A percentile compares a stretch with the other conserved stretches of the same genome.
Evolutionary conservation across 1,284 basidiomycete genomes (phyloP).

Genomic region (Heterobasidion occidentale): DNA sequence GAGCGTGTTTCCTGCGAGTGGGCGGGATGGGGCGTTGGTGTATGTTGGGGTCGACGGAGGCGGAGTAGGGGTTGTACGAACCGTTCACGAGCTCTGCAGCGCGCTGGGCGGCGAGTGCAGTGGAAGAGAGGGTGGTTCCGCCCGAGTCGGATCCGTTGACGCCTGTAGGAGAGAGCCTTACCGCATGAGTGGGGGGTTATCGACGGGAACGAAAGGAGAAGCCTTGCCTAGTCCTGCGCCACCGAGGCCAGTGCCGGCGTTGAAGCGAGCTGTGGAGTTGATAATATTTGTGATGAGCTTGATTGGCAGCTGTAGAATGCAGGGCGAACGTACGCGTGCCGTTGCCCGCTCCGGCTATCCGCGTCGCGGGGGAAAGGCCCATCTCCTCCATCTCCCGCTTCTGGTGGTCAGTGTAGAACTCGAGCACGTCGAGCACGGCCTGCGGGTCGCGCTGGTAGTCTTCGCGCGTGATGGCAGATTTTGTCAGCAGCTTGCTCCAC

Average conservation of each 20-base stretch:
- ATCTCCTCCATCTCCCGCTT: slow-evolving; percentile 83
- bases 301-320: slow-evolving; percentile 11
- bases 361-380: slow-evolving; percentile 19
- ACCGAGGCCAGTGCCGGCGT: slow-evolving; percentile 79
- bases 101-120: slow-evolving; percentile 17
- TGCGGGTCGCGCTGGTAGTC: slow-evolving; percentile 97
- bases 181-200: slow-evolving; percentile 28
- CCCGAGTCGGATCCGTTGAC: slow-evolving; percentile 23
- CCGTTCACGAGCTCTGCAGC: slow-evolving; percentile 62
- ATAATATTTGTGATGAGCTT: neutral
- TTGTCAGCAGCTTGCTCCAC: slow-evolving; percentile 93
- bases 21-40: slow-evolving; percentile 6
- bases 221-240: slow-evolving; percentile 47
- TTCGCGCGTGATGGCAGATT: slow-evolving; percentile 95
- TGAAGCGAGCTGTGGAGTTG: slow-evolving; percentile 56
- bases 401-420: slow-evolving; percentile 98
- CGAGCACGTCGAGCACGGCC: slow-evolving; percentile 93
- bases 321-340: slow-evolving; percentile 16
- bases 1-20: neutral
- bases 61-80: slow-evolving; percentile 26
- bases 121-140: neutral
- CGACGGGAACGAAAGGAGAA: slow-evolving; percentile 25
- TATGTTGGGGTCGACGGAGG: slow-evolving; percentile 22
- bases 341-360: slow-evolving; percentile 7
- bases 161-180: slow-evolving; percentile 50